phyloP scores from a whole-genome alignment of 306 rosid species.

The Rosa chinensis region DNA sequence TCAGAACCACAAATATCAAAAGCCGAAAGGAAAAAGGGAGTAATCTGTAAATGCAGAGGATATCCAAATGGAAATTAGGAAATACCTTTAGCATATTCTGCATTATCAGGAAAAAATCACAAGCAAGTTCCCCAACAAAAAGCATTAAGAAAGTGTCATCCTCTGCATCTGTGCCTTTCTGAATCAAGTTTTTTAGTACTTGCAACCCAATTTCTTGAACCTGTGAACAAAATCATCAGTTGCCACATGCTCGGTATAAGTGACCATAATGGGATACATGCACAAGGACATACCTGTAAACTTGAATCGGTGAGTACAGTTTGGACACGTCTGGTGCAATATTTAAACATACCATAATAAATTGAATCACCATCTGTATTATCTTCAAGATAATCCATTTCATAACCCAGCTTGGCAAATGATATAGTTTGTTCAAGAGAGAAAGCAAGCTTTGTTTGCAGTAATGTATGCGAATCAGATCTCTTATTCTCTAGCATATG shows the following conservation, averaged over 20 bases:
- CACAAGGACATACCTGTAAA: constrained; percentile 55
- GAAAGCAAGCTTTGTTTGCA: constrained; percentile 78
- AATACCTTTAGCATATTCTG: constrained; percentile 64
- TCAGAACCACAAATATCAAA: constrained; percentile 29
- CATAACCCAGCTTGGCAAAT: constrained; percentile 61
- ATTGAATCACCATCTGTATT: constrained; percentile 37
- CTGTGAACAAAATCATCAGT: constrained; percentile 47
- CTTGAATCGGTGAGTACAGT: constrained; percentile 63
- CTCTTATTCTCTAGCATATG: constrained; percentile 56
- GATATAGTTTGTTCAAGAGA: constrained; percentile 71
- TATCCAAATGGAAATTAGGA: constrained; percentile 4
- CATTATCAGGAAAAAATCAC: constrained; percentile 57
- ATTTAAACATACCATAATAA: constrained; percentile 41
- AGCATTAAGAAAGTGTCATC: constrained; percentile 58
- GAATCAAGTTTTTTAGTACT: constrained; percentile 69
- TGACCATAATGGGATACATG: constrained; percentile 4
- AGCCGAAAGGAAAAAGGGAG: constrained; percentile 13
- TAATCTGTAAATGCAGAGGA: constrained; percentile 12
- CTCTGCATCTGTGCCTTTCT: constrained; percentile 50
- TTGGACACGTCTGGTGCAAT: constrained; percentile 62
- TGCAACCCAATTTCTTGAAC: constrained; percentile 77
- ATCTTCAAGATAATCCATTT: constrained; percentile 40
- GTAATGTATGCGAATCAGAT: constrained; percentile 40
- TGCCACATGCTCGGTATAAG: constrained; percentile 24
- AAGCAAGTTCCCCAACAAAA: constrained; percentile 70